These are phyloP conservation scores for Corchorus olitorius DNA, from an alignment of 345 rosid genomes.

Conservation along the genomic window DNA sequence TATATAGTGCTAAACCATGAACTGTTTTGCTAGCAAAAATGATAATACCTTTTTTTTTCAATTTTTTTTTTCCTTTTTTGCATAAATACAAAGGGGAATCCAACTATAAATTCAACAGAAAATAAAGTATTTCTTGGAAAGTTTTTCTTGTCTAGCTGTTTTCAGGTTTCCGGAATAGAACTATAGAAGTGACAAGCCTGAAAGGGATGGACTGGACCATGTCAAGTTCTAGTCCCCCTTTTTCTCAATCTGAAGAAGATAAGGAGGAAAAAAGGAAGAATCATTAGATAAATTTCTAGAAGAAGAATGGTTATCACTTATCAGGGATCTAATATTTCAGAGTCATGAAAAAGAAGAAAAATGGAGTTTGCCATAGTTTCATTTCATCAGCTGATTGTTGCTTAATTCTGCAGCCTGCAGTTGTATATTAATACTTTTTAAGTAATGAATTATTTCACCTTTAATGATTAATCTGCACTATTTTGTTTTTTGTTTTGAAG, in stretches of 20 bases:
- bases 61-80: neutral
- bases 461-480: no score
- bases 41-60: neutral
- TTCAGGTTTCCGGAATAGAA: neutral
- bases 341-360: no score
- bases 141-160: neutral
- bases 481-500: no score
- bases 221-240: neutral
- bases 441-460: no score
- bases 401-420: no score
- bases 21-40: neutral
- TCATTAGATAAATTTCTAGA: neutral
- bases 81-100: neutral
- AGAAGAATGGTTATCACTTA: neutral
- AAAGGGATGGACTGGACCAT: neutral
- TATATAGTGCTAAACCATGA: neutral
- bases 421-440: no score
- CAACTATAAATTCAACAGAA: neutral
- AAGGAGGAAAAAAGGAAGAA: neutral
- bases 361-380: no score
- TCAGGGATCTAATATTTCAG: neutral
- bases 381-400: no score
- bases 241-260: neutral
- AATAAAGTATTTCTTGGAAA: neutral
- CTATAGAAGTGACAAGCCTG: neutral